Conservation (phyloP, 768 basidiomycete species). For the Lentinula aciculospora region DNA sequence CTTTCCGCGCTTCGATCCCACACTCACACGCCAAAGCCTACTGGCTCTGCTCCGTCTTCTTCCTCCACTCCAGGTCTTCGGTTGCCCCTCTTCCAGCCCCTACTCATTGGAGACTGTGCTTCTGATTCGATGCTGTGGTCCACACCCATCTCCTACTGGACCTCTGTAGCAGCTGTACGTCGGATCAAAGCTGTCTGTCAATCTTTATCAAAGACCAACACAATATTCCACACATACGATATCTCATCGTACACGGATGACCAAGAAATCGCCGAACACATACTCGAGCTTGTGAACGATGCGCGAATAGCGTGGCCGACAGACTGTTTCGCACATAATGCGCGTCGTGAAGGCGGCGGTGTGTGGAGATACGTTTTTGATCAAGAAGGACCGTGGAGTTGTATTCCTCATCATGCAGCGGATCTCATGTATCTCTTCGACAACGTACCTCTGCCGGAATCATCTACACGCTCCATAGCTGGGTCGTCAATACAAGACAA, state of each 20-base stretch:
- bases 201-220: slow-evolving; percentile 55
- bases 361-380: slow-evolving; percentile 83
- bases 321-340: slow-evolving; percentile 51
- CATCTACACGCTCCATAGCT: slow-evolving; percentile 16
- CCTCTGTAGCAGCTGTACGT: slow-evolving; percentile 51
- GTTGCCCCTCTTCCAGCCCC: slow-evolving; percentile 40
- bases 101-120: slow-evolving; percentile 72
- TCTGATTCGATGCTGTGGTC: slow-evolving; percentile 65
- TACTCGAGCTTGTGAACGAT: slow-evolving; percentile 74
- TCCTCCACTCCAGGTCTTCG: slow-evolving; percentile 16
- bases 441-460: slow-evolving; percentile 54
- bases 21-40: slow-evolving; percentile 17
- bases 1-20: slow-evolving; percentile 18
- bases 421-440: slow-evolving; percentile 79
- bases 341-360: slow-evolving; percentile 47
- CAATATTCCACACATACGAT: slow-evolving; percentile 65
- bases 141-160: slow-evolving; percentile 56
- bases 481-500: not conserved
- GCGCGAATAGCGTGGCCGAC: slow-evolving; percentile 75
- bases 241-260: slow-evolving; percentile 55
- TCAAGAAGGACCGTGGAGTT: slow-evolving; percentile 66
- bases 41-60: slow-evolving; percentile 9
- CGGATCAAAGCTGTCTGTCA: slow-evolving; percentile 73
- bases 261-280: slow-evolving; percentile 61
- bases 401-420: slow-evolving; percentile 62